phyloP scores from a whole-genome alignment of 345 rosid genomes.

The Cardamine resedifolia region DNA sequence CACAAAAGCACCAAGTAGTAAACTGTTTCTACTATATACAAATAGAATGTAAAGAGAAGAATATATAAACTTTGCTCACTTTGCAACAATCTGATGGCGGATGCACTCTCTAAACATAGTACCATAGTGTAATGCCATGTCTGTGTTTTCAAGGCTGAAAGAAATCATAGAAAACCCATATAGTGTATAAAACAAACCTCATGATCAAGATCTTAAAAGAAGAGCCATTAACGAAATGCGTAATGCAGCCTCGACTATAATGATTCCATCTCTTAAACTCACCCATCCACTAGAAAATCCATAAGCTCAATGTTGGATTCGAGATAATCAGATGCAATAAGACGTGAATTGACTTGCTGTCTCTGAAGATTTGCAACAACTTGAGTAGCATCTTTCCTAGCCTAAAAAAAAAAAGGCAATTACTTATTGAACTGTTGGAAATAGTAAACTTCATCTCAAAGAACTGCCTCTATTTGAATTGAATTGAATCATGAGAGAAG shows the following conservation, averaged over 20 bases:
- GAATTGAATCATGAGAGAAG: background rate
- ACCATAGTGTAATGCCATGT: constrained; percentile 96
- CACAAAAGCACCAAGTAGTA: background rate
- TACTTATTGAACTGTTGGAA: background rate
- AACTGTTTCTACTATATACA: background rate
- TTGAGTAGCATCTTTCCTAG: constrained; percentile 97
- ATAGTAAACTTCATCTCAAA: background rate
- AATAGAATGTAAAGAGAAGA: background rate
- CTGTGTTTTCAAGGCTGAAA: constrained; percentile 71
- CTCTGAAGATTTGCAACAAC: constrained; percentile 97
- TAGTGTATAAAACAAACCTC: background rate
- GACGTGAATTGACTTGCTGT: constrained; percentile 86
- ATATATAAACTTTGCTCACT: constrained; percentile 46
- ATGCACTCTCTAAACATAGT: constrained; percentile 98
- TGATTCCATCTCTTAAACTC: constrained; percentile 28
- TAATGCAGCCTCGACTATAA: background rate
- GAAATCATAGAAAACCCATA: constrained; percentile 25
- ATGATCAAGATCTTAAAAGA: background rate
- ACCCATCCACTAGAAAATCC: constrained; percentile 80
- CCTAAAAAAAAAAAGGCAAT: constrained; percentile 41
- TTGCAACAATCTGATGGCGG: constrained; percentile 92
- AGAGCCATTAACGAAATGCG: background rate
- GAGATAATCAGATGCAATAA: constrained; percentile 88
- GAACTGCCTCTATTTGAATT: background rate
- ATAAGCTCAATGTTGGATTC: constrained; percentile 84